A percentile compares a stretch with the other conserved stretches of the same genome.
phyloP scores from a whole-genome alignment of 441 rosid genomes.

The Capsella rubella region DNA sequence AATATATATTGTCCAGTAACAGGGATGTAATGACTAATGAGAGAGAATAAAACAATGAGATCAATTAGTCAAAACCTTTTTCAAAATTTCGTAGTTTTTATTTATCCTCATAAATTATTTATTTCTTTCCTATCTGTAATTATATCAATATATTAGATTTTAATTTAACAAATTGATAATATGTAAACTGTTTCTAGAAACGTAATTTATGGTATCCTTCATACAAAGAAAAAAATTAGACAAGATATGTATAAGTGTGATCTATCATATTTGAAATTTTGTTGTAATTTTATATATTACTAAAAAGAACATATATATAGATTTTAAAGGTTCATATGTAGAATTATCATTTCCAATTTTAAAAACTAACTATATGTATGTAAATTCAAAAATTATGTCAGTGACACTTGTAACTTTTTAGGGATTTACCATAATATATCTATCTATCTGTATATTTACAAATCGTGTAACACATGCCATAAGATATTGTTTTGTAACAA shows the following conservation, averaged over 20 bases:
- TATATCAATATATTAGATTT: neutral
- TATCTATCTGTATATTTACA: neutral
- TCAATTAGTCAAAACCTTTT: too few species aligned
- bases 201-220: neutral
- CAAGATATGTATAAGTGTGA: neutral
- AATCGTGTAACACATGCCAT: conserved; percentile 10
- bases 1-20: neutral
- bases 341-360: too few species aligned
- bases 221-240: too few species aligned
- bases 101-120: neutral
- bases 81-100: too few species aligned
- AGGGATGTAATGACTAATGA: neutral
- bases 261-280: neutral
- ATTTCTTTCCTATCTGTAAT: neutral
- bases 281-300: neutral
- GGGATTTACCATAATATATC: neutral
- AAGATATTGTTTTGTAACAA: neutral
- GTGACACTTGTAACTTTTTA: too few species aligned
- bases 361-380: too few species aligned
- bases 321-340: too few species aligned
- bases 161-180: neutral
- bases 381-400: too few species aligned
- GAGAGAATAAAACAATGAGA: neutral
- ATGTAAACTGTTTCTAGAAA: neutral
- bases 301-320: neutral